Conservation (phyloP, 2,329 filamentous ascomycete species). For the Diaporthe batatas region DNA sequence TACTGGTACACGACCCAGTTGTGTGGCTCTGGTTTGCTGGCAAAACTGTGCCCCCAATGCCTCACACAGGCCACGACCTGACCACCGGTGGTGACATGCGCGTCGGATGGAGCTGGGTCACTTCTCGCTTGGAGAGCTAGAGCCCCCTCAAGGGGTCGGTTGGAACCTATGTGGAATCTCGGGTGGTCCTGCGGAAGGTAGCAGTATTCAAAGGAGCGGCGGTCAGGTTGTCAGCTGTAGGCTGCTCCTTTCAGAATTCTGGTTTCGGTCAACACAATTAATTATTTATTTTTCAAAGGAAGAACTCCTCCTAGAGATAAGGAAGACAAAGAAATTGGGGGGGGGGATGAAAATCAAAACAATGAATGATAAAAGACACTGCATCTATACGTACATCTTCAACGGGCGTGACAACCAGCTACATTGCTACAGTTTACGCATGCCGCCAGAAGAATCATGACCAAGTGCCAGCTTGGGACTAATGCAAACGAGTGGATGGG, state of each 20-base stretch:
- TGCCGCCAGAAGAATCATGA: background rate
- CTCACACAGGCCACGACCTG: background rate
- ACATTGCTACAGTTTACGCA: background rate
- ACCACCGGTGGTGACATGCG: background rate
- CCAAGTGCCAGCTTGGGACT: background rate
- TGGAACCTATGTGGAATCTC: background rate
- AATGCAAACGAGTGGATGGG: constrained; percentile 12
- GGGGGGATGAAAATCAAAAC: background rate
- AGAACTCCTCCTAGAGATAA: background rate
- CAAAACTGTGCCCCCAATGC: background rate
- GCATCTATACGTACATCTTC: background rate
- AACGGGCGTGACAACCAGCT: background rate
- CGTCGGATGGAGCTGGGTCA: background rate
- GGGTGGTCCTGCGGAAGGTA: background rate
- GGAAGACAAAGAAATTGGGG: background rate
- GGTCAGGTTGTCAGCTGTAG: background rate
- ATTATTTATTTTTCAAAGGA: background rate
- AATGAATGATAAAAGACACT: too few relatives aligned
- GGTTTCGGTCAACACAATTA: background rate
- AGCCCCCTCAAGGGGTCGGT: background rate
- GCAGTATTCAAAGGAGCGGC: background rate
- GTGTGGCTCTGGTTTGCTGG: background rate
- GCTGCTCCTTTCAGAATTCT: background rate
- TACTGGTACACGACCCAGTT: constrained; percentile 26
- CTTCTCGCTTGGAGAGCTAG: too few relatives aligned